Evolutionary conservation across 306 rosid species (phyloP), one percentile per base, ranked within the genome.

Genomic region (Vigna trinervia): DNA sequence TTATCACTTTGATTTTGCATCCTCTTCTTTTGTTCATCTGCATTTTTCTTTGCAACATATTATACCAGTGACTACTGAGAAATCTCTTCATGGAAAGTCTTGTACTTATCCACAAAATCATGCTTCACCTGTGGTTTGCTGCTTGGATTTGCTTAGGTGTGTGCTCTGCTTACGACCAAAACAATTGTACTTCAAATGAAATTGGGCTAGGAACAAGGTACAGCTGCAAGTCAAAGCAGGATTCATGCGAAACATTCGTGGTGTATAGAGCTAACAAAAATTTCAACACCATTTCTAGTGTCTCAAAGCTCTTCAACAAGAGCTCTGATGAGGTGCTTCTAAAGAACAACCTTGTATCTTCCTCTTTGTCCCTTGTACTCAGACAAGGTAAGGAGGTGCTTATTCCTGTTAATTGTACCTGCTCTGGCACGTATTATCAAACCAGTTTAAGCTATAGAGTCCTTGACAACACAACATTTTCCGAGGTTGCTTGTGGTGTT

Each of bases 221-320:
- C 84, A 82, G 72, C 8, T 91, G 92, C 83, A 85, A 81, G 38
- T 74, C 67, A 67, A 66, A 28, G 53, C 81, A 75, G 2, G 74
- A 84, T 17, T 78, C 94, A 73, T 88, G 97, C 86, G 13, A 12
- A 36, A 85, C 97, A 12, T 91, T 72, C 83, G 8, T 89, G 57
- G 89, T 89, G 38, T 91, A 85, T 82, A 82, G 89, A 82, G 87
- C 91, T 1, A 89, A 83, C 23, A 62, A 17, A n/a, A 26, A 26
- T n/a, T 88, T 87, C 48, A 77, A 61, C 2, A 86, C 86, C 3
- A 53, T 91, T 57, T 76, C 84, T 20, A 26, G 59, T 13, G 61
- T 89, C 38, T 82, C 92, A 66, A 51, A 78, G 48, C 83, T 86
- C 69, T 87, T 87, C 76, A 54, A 61, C 52, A 68, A 30, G 63